Conservation (phyloP, 306 rosid species). For the Abrus pulchellus region DNA sequence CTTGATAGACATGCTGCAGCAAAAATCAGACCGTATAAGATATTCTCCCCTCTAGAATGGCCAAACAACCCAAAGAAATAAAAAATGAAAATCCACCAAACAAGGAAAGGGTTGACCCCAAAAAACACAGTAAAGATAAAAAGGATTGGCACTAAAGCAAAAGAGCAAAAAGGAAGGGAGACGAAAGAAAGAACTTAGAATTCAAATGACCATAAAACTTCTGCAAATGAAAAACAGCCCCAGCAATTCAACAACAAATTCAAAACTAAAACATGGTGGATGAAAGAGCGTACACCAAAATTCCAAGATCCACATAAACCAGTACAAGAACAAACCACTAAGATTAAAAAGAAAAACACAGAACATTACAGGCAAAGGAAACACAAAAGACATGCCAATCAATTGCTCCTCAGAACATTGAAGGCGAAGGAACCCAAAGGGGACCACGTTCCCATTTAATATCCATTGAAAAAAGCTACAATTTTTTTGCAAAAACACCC, state of each 20-base stretch:
- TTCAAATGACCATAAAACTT: constrained; percentile 21
- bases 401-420: too few relatives aligned
- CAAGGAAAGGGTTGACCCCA: constrained; percentile 16
- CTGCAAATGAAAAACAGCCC: constrained; percentile 19
- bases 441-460: constrained; percentile 46
- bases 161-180: background rate
- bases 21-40: constrained; percentile 49
- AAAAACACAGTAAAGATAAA: constrained; percentile 3
- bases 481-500: constrained; percentile 1
- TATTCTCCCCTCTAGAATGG: constrained; percentile 12
- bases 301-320: constrained; percentile 58
- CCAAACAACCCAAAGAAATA: constrained; percentile 20
- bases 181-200: constrained; percentile 25
- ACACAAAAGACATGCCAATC: too few relatives aligned
- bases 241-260: constrained; percentile 34
- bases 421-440: constrained; percentile 21
- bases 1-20: constrained; percentile 56
- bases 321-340: constrained; percentile 43
- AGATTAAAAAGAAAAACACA: constrained; percentile 14
- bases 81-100: constrained; percentile 9
- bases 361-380: constrained; percentile 41
- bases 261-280: constrained; percentile 21
- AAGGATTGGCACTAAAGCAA: background rate
- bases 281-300: constrained; percentile 38
- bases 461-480: constrained; percentile 22